Conservation (phyloP, 345 rosid genomes). For the Arabis hirsuta region DNA sequence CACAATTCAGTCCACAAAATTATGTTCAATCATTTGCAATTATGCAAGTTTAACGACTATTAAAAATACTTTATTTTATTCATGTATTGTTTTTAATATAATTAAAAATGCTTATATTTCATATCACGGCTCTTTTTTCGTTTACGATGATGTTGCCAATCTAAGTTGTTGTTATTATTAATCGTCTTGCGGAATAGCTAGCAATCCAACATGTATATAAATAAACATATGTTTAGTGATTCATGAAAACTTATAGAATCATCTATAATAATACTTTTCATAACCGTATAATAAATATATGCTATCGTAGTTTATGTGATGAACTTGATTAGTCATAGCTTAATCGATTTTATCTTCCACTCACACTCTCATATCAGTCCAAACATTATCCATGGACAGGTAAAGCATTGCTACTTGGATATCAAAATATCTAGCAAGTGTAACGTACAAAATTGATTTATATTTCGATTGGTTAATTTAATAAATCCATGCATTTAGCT, state of each 20-base stretch:
- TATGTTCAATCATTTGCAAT: no score
- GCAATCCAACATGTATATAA: no score
- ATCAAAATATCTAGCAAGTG: background rate
- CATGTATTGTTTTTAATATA: no score
- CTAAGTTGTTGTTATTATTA: no score
- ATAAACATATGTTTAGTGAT: no score
- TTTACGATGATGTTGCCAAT: no score
- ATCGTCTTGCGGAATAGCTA: no score
- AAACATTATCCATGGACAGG: background rate
- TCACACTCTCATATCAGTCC: background rate
- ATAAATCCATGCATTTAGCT: conserved; percentile 4
- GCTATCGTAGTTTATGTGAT: background rate
- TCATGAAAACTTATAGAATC: background rate
- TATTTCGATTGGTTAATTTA: background rate
- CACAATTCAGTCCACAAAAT: background rate
- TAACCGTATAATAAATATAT: background rate
- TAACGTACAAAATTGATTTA: conserved; percentile 10
- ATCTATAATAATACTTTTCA: background rate
- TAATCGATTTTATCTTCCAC: background rate
- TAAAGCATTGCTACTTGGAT: background rate
- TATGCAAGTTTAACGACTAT: no score
- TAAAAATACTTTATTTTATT: no score
- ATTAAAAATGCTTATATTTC: no score
- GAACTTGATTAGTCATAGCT: background rate
- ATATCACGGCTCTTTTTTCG: no score